Percentiles rank a stretch among this genome's conserved stretches.
Conservation (phyloP, 257 asterid genomes). For the Mentha longifolia region DNA sequence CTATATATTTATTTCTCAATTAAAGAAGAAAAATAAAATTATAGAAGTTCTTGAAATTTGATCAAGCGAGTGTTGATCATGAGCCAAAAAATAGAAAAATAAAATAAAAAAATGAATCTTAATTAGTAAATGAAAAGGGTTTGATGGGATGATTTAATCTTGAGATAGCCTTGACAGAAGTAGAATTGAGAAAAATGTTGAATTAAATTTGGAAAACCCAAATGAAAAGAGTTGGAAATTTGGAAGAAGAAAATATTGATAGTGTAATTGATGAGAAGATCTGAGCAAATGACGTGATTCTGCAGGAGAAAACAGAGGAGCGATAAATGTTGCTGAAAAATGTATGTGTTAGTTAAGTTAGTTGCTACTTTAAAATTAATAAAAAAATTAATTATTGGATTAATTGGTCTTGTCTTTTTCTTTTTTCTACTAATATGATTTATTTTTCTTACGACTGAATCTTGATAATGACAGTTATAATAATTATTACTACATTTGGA, state of each 20-base stretch:
- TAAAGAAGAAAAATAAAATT: neutral
- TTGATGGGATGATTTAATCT: neutral
- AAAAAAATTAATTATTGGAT: neutral
- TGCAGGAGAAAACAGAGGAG: constrained; percentile 25
- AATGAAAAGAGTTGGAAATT: neutral
- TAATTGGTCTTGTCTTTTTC: neutral
- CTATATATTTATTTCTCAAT: neutral
- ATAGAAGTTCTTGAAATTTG: neutral
- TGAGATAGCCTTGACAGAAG: neutral
- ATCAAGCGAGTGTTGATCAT: neutral
- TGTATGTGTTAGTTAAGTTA: constrained; percentile 21
- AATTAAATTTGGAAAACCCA: neutral
- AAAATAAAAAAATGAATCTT: neutral
- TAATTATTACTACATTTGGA: too few species aligned
- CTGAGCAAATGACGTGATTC: neutral
- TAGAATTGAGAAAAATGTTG: neutral
- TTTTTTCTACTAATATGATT: neutral
- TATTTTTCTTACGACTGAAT: neutral
- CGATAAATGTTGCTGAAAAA: constrained; percentile 28
- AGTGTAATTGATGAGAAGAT: neutral
- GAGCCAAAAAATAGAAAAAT: constrained; percentile 5
- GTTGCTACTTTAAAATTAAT: neutral
- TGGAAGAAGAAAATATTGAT: neutral
- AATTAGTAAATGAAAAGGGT: neutral
- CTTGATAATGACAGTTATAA: neutral